phyloP scores from a whole-genome alignment of 2,329 filamentous ascomycete genomes.

The Cercospora sojina region DNA sequence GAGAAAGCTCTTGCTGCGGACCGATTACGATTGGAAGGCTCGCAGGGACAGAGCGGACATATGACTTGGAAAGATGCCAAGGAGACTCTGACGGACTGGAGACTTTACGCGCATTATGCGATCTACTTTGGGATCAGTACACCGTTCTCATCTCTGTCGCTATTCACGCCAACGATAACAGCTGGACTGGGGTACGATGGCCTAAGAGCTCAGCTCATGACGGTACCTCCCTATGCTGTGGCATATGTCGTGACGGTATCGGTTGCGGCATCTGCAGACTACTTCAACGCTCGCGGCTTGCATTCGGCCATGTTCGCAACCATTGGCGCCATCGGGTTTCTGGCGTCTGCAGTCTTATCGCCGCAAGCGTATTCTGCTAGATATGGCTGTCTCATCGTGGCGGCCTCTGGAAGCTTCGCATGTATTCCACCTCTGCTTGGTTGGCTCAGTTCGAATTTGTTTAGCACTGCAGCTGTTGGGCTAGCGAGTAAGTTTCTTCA shows the following conservation, averaged over 20 bases:
- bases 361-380: slow-evolving; percentile 58
- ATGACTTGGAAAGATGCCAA: slow-evolving; percentile 53
- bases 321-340: slow-evolving; percentile 57
- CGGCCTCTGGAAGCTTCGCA: slow-evolving; percentile 64
- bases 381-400: slow-evolving; percentile 70
- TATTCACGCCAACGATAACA: slow-evolving; percentile 51
- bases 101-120: slow-evolving; percentile 54
- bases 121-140: slow-evolving; percentile 52
- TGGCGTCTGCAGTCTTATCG: slow-evolving; percentile 64
- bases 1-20: slow-evolving; percentile 47
- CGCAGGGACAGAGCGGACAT: slow-evolving; percentile 41
- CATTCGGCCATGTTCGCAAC: slow-evolving; percentile 53
- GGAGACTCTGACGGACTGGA: slow-evolving; percentile 50
- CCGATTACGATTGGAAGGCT: slow-evolving; percentile 46
- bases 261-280: slow-evolving; percentile 59
- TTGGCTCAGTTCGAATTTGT: slow-evolving; percentile 69
- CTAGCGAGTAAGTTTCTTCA: slow-evolving; percentile 54
- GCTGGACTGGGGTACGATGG: slow-evolving; percentile 61
- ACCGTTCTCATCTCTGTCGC: slow-evolving; percentile 31
- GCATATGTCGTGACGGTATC: slow-evolving; percentile 48
- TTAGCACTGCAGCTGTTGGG: slow-evolving; percentile 63
- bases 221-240: slow-evolving; percentile 37
- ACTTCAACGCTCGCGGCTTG: slow-evolving; percentile 57
- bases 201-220: slow-evolving; percentile 46
- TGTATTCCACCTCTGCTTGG: slow-evolving; percentile 68